Evolutionary conservation across 306 rosid genomes (phyloP), one percentile per base, ranked within the genome.

Genomic region (Aeschynomene evenia): DNA sequence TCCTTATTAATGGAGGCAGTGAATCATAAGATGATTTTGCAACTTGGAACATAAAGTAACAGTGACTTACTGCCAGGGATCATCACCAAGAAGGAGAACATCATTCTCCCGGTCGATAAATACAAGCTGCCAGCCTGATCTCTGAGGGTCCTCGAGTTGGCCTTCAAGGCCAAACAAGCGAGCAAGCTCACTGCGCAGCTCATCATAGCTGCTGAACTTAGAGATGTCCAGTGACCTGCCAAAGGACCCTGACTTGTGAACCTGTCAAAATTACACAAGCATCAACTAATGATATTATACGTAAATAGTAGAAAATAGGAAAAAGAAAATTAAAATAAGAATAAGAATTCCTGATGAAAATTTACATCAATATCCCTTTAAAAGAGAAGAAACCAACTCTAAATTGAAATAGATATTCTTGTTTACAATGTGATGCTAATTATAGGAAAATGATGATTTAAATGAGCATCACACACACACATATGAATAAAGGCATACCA

Each of bases 111-210:
- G 85, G 86, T 91, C 97, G 63, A 91, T 91, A 48, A 91, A 91
- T 86, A 91, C 97, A 91, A 91, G 97, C 97, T 91, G 97, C 97
- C 97, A 91, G 97, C 97, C 97, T 91, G 97, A 91, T 91, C 97
- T 91, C 89, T 77, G 87, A 72, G 91, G 93, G 82, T 86, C 92
- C 86, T 88, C 96, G 79, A 91, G 82, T 73, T 88, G 89, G 78
- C 96, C 97, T 86, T 88, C 93, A 77, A 88, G 92, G 79, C 89
- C 84, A 78, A 91, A 91, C 93, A 88, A 71, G 50, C 80, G 88
- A 71, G 93, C 97, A 8, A 91, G 89, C 76, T 91, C 97, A 59
- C 89, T 76, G 29, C 96, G 96, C 81, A 91, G 85, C 81, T 91
- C 96, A 60, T 85, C 84, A 72, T 91, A 91, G 87, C 91, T 91